phyloP scores from a whole-genome alignment of 1,284 basidiomycete species.

The Marasmius sp. region DNA sequence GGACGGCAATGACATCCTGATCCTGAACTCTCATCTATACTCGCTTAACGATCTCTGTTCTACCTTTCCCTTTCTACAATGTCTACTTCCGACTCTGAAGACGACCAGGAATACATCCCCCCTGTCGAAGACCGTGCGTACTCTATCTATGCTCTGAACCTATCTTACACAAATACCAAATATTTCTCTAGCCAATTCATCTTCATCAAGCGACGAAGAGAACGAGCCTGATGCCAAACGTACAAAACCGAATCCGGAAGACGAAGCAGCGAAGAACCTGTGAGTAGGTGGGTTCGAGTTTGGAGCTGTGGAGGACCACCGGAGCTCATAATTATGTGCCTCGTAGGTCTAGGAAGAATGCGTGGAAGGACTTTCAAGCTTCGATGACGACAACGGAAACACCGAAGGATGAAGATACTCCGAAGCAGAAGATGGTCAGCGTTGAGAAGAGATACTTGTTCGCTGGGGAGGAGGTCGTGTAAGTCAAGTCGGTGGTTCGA shows the following conservation, averaged over 20 bases:
- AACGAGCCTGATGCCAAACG: constrained; percentile 34
- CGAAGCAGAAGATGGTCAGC: constrained; percentile 52
- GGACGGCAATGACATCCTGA: neutral
- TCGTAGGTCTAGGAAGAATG: constrained; percentile 44
- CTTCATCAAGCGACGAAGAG: constrained; percentile 25
- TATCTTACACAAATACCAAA: neutral
- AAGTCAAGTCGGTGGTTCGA: constrained; percentile 27
- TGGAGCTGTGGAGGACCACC: neutral
- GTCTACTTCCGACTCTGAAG: constrained; percentile 55
- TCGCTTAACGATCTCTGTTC: neutral
- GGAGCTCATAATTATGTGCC: neutral
- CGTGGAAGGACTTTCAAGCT: constrained; percentile 65
- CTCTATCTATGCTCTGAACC: neutral
- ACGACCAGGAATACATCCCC: constrained; percentile 69
- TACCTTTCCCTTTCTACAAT: neutral
- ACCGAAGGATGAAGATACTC: constrained; percentile 9
- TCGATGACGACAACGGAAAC: constrained; percentile 35
- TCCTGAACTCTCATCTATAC: neutral
- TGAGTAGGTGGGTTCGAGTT: constrained; percentile 21
- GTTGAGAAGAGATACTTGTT: constrained; percentile 69
- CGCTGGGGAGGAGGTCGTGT: constrained; percentile 74
- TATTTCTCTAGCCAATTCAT: constrained; percentile 31
- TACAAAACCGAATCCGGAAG: constrained; percentile 25
- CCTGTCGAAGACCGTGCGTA: constrained; percentile 38
- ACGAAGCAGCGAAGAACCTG: constrained; percentile 44